phyloP scores from a whole-genome alignment of 1,139 yeast species.

The Candida sp. region DNA sequence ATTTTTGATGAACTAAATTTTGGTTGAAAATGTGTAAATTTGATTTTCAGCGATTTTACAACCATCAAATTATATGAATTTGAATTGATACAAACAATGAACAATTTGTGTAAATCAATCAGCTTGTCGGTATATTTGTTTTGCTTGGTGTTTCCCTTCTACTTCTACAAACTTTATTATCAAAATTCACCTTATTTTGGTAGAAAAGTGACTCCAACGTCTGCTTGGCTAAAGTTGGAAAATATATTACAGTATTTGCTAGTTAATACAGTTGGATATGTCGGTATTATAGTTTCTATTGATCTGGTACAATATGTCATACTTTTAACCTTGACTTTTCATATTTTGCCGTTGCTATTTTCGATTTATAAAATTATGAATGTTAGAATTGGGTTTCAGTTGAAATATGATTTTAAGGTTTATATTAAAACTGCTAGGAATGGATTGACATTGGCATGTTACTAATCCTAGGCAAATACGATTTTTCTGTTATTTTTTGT shows the following conservation, averaged over 20 bases:
- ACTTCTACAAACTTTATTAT: neutral
- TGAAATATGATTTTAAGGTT: conserved; percentile 2
- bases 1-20: too few species aligned
- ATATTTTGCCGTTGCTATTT: neutral
- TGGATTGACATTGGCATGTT: neutral
- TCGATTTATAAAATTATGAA: neutral
- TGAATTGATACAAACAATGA: neutral
- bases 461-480: too few species aligned
- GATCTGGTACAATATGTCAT: neutral
- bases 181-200: neutral
- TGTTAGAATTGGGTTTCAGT: neutral
- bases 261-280: neutral
- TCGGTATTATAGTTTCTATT: neutral
- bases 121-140: neutral
- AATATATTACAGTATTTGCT: neutral
- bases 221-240: neutral
- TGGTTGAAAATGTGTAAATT: neutral
- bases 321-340: neutral
- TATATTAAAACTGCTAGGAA: neutral
- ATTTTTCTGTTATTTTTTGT: too few species aligned
- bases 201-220: neutral
- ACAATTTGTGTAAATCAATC: neutral
- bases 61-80: neutral
- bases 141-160: conserved; percentile 1
- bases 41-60: neutral